Conservation (phyloP, 345 rosid genomes). For the Psidium friedrichsthalianum region DNA sequence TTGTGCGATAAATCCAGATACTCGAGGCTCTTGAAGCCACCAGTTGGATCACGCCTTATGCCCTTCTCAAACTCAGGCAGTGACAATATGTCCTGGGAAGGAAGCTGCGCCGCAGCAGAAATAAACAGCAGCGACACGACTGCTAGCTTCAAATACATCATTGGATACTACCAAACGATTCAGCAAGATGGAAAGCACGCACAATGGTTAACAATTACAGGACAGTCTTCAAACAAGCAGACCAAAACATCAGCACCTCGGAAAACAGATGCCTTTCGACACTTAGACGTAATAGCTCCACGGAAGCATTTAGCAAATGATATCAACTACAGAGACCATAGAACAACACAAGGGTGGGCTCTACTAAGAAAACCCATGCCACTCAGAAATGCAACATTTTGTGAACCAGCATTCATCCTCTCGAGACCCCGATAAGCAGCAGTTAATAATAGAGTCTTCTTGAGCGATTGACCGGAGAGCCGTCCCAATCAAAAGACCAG, state of each 20-base stretch:
- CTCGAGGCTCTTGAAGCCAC: constrained; percentile 58
- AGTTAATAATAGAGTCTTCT: no score
- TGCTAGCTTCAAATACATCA: constrained; percentile 42
- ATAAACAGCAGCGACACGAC: constrained; percentile 32
- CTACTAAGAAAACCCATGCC: not conserved
- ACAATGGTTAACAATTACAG: not conserved
- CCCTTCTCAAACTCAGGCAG: constrained; percentile 95
- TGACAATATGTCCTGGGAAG: constrained; percentile 90
- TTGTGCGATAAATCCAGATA: constrained; percentile 76
- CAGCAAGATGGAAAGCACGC: not conserved
- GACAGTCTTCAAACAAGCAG: not conserved
- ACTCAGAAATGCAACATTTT: not conserved
- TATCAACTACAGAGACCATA: not conserved
- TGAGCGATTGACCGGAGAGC: no score
- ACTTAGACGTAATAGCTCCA: not conserved
- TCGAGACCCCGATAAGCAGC: no score
- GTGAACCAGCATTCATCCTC: not conserved
- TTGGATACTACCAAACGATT: not conserved
- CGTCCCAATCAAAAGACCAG: no score
- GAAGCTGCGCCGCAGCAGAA: constrained; percentile 76
- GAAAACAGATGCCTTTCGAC: not conserved
- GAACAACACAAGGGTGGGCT: not conserved
- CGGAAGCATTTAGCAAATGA: not conserved
- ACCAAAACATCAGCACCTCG: not conserved
- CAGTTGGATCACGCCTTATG: constrained; percentile 92